Conservation (phyloP, 2,329 filamentous ascomycete genomes). For the Pezicula radicicola region DNA sequence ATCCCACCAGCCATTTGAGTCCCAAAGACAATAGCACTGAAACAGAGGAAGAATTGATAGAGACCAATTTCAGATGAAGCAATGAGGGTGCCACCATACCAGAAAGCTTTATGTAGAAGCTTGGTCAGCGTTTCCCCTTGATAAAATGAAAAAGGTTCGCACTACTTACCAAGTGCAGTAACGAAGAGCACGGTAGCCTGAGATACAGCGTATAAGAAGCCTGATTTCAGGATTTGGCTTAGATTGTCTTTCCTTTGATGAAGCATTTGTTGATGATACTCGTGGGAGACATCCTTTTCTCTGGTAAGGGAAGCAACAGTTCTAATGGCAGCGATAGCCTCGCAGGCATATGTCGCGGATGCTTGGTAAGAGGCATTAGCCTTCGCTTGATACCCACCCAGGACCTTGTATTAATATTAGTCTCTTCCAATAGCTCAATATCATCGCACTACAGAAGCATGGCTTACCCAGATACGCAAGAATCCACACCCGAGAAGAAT, state of each 20-base stretch:
- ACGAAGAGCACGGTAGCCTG: too few relatives aligned
- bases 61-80: conserved; percentile 35
- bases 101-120: conserved; percentile 50
- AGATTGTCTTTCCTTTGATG: conserved; percentile 45
- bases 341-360: too few relatives aligned
- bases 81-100: conserved; percentile 46
- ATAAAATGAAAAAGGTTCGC: too few relatives aligned
- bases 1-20: conserved; percentile 51
- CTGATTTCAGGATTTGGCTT: conserved; percentile 42
- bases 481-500: too few relatives aligned
- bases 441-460: too few relatives aligned
- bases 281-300: conserved; percentile 48
- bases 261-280: conserved; percentile 38
- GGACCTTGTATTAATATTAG: too few relatives aligned
- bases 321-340: conserved; percentile 36
- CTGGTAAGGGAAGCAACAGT: conserved; percentile 60
- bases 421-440: too few relatives aligned
- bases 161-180: too few relatives aligned
- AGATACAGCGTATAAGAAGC: too few relatives aligned
- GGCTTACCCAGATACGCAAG: too few relatives aligned
- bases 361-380: too few relatives aligned
- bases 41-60: conserved; percentile 51
- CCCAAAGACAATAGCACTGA: conserved; percentile 48
- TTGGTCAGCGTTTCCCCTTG: conserved; percentile 7
- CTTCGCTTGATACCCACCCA: too few relatives aligned